Conservation (phyloP, 257 asterid species). For the Agastache rugosa region DNA sequence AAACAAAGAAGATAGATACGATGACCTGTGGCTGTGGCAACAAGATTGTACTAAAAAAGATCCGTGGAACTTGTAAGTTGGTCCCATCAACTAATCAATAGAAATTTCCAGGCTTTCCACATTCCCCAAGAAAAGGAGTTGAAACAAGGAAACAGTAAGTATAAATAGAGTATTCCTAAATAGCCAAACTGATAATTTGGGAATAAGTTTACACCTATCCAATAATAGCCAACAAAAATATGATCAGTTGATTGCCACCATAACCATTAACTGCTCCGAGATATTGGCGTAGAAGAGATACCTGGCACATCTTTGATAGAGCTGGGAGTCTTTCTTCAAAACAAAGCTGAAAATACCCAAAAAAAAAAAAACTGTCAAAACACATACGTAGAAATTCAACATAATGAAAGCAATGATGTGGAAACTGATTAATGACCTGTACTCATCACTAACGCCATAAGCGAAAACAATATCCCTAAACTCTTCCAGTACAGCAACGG, state of each 20-base stretch:
- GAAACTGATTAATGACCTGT: constrained; percentile 57
- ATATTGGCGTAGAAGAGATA: constrained; percentile 34
- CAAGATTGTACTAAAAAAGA: constrained; percentile 10
- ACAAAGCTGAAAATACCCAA: constrained; percentile 73
- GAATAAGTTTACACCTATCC: neutral
- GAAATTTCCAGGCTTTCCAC: neutral
- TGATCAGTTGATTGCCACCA: neutral
- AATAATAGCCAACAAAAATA: neutral
- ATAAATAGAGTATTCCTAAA: neutral
- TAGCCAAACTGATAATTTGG: neutral
- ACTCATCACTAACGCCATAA: constrained; percentile 92
- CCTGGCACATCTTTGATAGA: constrained; percentile 76
- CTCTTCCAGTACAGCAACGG: constrained; percentile 69
- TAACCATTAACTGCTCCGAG: neutral
- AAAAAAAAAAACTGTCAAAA: constrained; percentile 38
- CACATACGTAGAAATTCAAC: neutral
- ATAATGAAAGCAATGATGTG: constrained; percentile 27
- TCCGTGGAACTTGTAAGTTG: neutral
- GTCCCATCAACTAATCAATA: neutral
- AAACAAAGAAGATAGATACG: neutral
- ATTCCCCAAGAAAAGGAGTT: neutral
- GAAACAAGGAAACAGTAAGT: neutral
- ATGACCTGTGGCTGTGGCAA: constrained; percentile 17
- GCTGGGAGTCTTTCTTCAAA: constrained; percentile 72
- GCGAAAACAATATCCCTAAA: constrained; percentile 77